phyloP scores from a whole-genome alignment of 2,329 filamentous ascomycete species.

The Penicillium sp. region DNA sequence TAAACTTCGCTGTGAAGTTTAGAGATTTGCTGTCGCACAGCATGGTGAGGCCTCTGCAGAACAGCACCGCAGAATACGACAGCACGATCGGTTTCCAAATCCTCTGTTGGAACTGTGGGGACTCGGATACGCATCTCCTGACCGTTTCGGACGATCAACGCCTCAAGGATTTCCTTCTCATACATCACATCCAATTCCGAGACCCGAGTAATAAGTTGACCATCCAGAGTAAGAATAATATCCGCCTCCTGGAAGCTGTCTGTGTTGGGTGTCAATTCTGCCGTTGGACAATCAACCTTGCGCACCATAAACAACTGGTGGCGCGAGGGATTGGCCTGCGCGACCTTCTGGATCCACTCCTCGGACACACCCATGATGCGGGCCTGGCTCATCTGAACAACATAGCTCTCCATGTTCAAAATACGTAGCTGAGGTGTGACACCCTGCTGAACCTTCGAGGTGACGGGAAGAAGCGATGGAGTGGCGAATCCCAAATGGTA shows the following conservation, averaged over 20 bases:
- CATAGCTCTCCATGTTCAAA: constrained; percentile 88
- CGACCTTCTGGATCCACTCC: constrained; percentile 90
- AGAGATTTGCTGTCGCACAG: constrained; percentile 94
- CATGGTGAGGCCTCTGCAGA: constrained; percentile 89
- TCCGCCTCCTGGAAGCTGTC: constrained; percentile 81
- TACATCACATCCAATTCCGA: constrained; percentile 97
- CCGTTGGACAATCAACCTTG: constrained; percentile 71
- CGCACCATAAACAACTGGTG: constrained; percentile 99
- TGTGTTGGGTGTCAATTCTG: constrained; percentile 44
- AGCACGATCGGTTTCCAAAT: constrained; percentile 88
- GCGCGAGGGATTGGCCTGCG: constrained; percentile 81
- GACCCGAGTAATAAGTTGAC: constrained; percentile 87
- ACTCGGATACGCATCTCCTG: constrained; percentile 75
- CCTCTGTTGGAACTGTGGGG: constrained; percentile 81
- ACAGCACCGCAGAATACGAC: constrained; percentile 95
- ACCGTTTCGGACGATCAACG: constrained; percentile 81
- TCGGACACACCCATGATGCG: constrained; percentile 96
- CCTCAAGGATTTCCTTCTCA: constrained; percentile 77
- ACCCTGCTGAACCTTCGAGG: constrained; percentile 79
- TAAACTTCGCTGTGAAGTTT: constrained; percentile 97
- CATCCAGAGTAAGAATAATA: constrained; percentile 87
- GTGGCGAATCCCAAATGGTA: constrained; percentile 93
- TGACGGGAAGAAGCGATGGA: constrained; percentile 83
- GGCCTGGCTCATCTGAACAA: constrained; percentile 95
- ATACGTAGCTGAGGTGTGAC: constrained; percentile 81